Evolutionary conservation across 2,329 filamentous ascomycete genomes (phyloP).

Genomic region (Sporothrix euskadiensis): DNA sequence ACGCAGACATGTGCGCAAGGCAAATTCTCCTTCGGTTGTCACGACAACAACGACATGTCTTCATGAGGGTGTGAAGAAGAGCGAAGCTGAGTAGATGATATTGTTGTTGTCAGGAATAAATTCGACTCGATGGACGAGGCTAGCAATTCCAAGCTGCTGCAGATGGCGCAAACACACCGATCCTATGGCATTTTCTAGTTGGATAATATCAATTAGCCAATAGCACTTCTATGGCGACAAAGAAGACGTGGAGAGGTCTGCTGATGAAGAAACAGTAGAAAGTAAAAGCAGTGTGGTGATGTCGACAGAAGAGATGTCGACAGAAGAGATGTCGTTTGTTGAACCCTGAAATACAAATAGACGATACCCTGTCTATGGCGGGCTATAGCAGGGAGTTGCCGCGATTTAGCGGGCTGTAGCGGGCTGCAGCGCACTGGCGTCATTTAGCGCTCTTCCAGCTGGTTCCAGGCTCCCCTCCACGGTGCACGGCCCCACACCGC

Average conservation of each 20-base stretch:
- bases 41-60: constrained; percentile 26
- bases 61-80: neutral
- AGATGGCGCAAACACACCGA: neutral
- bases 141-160: neutral
- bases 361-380: constrained; percentile 1
- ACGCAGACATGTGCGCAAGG: neutral
- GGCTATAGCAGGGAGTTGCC: neutral
- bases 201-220: too few relatives aligned
- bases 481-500: constrained; percentile 24
- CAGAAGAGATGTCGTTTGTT: neutral
- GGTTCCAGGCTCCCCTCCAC: neutral
- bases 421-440: constrained; percentile 10
- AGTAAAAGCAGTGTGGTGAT: neutral
- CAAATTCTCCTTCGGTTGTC: constrained; percentile 15
- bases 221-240: too few relatives aligned
- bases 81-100: neutral
- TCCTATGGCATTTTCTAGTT: too few relatives aligned
- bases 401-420: neutral
- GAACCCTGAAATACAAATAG: neutral
- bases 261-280: neutral
- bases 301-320: neutral
- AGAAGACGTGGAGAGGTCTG: too few relatives aligned
- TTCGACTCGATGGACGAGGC: too few relatives aligned
- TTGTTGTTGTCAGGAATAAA: neutral
- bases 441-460: constrained; percentile 8